phyloP scores from a whole-genome alignment of 2,329 filamentous ascomycete genomes.

The Sarocladium oryzae region DNA sequence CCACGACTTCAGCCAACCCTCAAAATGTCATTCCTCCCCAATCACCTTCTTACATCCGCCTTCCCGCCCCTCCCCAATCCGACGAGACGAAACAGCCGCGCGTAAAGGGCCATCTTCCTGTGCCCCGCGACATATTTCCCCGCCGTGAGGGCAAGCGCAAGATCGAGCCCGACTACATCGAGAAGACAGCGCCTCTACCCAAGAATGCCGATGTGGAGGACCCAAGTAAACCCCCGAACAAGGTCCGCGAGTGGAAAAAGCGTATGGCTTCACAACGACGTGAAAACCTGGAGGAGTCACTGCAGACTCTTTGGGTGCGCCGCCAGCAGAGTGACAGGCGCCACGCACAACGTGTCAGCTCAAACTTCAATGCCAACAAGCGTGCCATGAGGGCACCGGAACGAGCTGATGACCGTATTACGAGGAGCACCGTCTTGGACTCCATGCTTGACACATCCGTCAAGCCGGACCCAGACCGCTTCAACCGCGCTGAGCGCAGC shows the following conservation, averaged over 20 bases:
- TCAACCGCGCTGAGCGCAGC: conserved; percentile 43
- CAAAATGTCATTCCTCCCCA: conserved; percentile 67
- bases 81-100: conserved; percentile 38
- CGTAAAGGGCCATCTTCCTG: conserved; percentile 73
- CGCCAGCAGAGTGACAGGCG: conserved; percentile 41
- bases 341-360: conserved; percentile 32
- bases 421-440: conserved; percentile 57
- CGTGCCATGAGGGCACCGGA: conserved; percentile 55
- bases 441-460: conserved; percentile 42
- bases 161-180: conserved; percentile 52
- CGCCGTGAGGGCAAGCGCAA: conserved; percentile 52
- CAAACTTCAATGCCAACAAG: conserved; percentile 41
- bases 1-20: conserved; percentile 28
- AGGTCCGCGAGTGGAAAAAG: conserved; percentile 53
- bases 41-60: conserved; percentile 78
- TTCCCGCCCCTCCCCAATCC: conserved; percentile 72
- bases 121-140: conserved; percentile 75
- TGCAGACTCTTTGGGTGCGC: conserved; percentile 62
- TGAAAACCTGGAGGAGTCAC: conserved; percentile 62
- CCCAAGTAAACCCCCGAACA: neutral
- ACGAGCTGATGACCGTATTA: conserved; percentile 70
- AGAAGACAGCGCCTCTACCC: conserved; percentile 43
- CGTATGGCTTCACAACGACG: conserved; percentile 67
- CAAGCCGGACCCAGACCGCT: conserved; percentile 56
- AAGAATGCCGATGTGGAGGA: conserved; percentile 22